Evolutionary conservation across 768 basidiomycete species (phyloP).

Genomic region (Trametes cinnabarina): DNA sequence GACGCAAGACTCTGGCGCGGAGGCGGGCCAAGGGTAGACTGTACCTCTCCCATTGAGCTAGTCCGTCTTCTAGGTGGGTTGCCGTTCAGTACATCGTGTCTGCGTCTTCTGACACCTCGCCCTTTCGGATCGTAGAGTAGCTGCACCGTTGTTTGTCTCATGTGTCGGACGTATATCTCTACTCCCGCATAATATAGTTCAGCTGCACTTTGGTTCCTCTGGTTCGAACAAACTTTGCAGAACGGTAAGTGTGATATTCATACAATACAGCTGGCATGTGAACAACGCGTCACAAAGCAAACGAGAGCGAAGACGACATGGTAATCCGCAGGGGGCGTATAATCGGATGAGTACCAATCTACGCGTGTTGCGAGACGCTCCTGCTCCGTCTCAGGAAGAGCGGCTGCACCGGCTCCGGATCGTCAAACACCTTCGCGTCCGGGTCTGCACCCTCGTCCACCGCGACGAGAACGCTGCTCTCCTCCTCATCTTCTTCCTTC

Average conservation of each 20-base stretch:
- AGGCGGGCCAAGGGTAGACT: conserved; percentile 75
- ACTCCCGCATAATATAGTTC: conserved; percentile 2
- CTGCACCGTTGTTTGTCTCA: too few relatives aligned
- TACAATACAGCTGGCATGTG: background rate
- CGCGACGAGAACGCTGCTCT: conserved; percentile 1
- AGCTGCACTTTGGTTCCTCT: background rate
- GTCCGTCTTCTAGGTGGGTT: background rate
- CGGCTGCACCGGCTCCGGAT: conserved; percentile 8
- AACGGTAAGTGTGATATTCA: background rate
- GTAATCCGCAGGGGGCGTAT: background rate
- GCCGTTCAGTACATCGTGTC: background rate
- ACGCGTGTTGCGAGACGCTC: background rate
- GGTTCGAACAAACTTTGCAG: background rate
- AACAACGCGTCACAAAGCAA: background rate
- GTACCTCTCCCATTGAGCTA: conserved; percentile 70
- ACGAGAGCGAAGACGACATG: background rate
- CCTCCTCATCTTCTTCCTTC: conserved; percentile 11
- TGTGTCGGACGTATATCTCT: background rate
- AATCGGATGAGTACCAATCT: background rate
- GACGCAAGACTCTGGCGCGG: conserved; percentile 68
- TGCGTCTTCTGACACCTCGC: background rate
- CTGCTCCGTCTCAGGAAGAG: conserved; percentile 3
- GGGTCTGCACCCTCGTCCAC: conserved; percentile 7
- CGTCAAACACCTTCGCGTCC: conserved; percentile 12
- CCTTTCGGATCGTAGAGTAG: too few relatives aligned